A percentile compares a stretch with the other conserved stretches of the same genome.
phyloP scores from a whole-genome alignment of 768 basidiomycete species.

The Coprinopsis strossmayeri region DNA sequence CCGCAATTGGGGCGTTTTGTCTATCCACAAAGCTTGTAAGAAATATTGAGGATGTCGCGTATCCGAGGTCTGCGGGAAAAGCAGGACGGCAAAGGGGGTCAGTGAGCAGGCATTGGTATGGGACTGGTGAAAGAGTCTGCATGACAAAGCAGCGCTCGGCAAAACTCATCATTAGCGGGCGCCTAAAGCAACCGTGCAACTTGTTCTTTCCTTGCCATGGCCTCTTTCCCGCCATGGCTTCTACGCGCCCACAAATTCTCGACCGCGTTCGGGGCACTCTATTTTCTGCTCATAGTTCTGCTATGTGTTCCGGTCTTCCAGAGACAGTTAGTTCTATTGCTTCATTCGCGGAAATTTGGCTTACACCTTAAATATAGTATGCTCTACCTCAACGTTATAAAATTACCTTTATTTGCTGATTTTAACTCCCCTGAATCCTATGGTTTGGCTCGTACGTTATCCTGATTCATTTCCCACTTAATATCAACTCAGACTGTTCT shows the following conservation, averaged over 20 bases:
- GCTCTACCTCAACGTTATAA: slow-evolving; percentile 60
- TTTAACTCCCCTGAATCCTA: slow-evolving; percentile 70
- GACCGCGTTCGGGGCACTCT: slow-evolving; percentile 37
- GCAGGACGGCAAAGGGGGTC: too few relatives aligned
- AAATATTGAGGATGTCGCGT: too few relatives aligned
- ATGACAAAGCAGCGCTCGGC: background rate
- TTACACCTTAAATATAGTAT: slow-evolving; percentile 19
- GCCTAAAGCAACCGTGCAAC: too few relatives aligned
- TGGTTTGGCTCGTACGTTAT: slow-evolving; percentile 66
- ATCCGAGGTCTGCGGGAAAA: too few relatives aligned
- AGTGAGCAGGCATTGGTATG: too few relatives aligned
- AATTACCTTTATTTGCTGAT: slow-evolving; percentile 53
- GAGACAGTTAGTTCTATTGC: slow-evolving; percentile 46
- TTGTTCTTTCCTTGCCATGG: too few relatives aligned
- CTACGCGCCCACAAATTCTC: slow-evolving; percentile 5
- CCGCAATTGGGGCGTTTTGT: too few relatives aligned
- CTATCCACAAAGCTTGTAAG: too few relatives aligned
- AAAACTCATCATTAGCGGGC: too few relatives aligned
- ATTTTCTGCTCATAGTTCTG: slow-evolving; percentile 44
- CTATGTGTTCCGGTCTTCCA: slow-evolving; percentile 62
- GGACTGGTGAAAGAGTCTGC: background rate
- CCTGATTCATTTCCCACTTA: slow-evolving; percentile 8
- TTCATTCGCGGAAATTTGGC: background rate
- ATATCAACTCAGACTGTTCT: background rate
- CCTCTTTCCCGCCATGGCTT: background rate